Conservation (phyloP, 2,329 filamentous ascomycete genomes). For the Blastomyces gilchristii region DNA sequence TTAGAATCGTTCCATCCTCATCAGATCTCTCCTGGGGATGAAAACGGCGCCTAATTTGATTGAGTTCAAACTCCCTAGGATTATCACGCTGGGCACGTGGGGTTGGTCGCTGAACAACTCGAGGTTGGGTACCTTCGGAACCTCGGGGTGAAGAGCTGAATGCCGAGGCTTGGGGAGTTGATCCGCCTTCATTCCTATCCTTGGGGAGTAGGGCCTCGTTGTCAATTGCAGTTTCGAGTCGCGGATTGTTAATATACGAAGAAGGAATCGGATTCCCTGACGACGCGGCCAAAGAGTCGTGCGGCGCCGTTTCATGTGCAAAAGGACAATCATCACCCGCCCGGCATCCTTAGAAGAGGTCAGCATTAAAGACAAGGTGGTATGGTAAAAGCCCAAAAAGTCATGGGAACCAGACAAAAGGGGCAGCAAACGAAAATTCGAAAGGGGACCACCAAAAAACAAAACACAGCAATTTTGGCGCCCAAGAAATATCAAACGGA, state of each 20-base stretch:
- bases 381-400: background rate
- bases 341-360: conserved; percentile 39
- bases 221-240: conserved; percentile 14
- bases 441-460: background rate
- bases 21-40: conserved; percentile 38
- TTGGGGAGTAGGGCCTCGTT: conserved; percentile 18
- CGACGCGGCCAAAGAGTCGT: conserved; percentile 12
- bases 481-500: background rate
- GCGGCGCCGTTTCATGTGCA: conserved; percentile 34
- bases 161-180: conserved; percentile 14
- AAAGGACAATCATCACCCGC: conserved; percentile 43
- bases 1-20: conserved; percentile 46
- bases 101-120: conserved; percentile 50
- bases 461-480: background rate
- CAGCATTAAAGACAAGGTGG: conserved; percentile 14
- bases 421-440: background rate
- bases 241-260: conserved; percentile 12
- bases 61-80: conserved; percentile 63
- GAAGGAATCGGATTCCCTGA: conserved; percentile 13
- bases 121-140: background rate
- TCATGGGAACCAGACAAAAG: background rate
- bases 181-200: background rate
- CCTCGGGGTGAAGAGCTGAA: conserved; percentile 36
- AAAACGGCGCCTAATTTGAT: conserved; percentile 61
- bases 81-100: conserved; percentile 55